Evolutionary conservation across 169 alveolate genomes (phyloP).

Genomic region (Eimeria praecox): DNA sequence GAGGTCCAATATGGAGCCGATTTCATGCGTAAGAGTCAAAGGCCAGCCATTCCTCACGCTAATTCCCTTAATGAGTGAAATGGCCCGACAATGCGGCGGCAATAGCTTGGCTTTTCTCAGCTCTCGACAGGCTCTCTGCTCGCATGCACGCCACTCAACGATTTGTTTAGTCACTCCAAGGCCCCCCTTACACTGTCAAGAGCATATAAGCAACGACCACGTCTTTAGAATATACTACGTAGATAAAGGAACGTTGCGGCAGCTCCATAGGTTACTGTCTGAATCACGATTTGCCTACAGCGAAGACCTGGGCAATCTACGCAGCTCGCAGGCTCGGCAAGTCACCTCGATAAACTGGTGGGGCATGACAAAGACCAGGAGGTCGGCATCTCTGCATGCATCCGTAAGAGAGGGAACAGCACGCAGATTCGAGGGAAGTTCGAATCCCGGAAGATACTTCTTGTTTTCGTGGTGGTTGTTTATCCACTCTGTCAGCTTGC

Average conservation of each 20-base stretch:
- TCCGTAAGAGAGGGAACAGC: constrained; percentile 93
- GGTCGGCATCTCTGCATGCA: constrained; percentile 91
- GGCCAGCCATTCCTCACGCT: constrained; percentile 74
- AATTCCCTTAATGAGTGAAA: constrained; percentile 78
- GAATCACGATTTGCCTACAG: background rate
- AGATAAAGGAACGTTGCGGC: background rate
- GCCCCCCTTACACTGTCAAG: background rate
- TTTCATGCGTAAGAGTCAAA: constrained; percentile 57
- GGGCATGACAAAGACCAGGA: constrained; percentile 93
- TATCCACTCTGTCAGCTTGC: constrained; percentile 91
- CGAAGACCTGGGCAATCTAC: background rate
- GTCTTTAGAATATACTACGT: background rate
- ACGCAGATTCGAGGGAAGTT: constrained; percentile 91
- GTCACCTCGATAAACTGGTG: constrained; percentile 91
- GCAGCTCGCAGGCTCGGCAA: background rate
- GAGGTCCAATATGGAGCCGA: constrained; percentile 54
- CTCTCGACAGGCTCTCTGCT: constrained; percentile 74
- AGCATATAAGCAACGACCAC: background rate
- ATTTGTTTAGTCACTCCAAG: background rate
- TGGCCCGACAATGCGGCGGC: constrained; percentile 79
- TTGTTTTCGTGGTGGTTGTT: constrained; percentile 93
- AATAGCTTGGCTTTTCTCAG: constrained; percentile 74
- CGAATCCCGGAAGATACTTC: constrained; percentile 93
- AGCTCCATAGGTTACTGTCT: constrained; percentile 3
- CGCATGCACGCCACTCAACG: background rate